These are phyloP conservation scores for Colletotrichum spinosum DNA, from an alignment of 2,329 filamentous ascomycete species.

Conservation along the genomic window DNA sequence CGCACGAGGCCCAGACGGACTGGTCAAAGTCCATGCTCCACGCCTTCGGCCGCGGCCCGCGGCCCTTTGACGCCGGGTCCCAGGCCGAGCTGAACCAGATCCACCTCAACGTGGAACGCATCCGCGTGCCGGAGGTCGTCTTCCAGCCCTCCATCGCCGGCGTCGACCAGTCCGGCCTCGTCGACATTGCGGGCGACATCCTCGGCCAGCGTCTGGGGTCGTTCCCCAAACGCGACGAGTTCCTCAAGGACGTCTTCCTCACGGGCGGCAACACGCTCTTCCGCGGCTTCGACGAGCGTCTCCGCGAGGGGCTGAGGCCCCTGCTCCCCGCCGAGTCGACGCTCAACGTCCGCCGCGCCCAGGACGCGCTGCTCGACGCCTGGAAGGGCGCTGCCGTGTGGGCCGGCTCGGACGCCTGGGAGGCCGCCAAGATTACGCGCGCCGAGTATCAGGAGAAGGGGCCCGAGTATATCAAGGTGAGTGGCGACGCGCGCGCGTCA, in stretches of 20 bases:
- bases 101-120: conserved; percentile 96
- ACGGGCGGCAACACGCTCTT: conserved; percentile 95
- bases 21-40: conserved; percentile 95
- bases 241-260: conserved; percentile 89
- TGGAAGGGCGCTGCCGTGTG: conserved; percentile 94
- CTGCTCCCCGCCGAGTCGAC: conserved; percentile 77
- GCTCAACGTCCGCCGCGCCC: conserved; percentile 78
- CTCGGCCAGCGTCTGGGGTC: conserved; percentile 81
- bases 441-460: conserved; percentile 95
- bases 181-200: conserved; percentile 93
- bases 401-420: conserved; percentile 73
- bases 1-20: conserved; percentile 90
- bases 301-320: conserved; percentile 78
- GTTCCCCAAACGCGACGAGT: conserved; percentile 69
- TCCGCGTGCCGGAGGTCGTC: conserved; percentile 91
- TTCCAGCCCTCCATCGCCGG: conserved; percentile 94
- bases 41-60: conserved; percentile 88
- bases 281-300: conserved; percentile 84
- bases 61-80: conserved; percentile 84
- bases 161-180: conserved; percentile 90
- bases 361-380: conserved; percentile 84
- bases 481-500: conserved; percentile 38
- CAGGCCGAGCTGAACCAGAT: conserved; percentile 87
- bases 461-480: conserved; percentile 89
- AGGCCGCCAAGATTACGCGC: conserved; percentile 75